Evolutionary conservation across 352 stramenopile species (phyloP).

Genomic region (Plasmopara muralis): DNA sequence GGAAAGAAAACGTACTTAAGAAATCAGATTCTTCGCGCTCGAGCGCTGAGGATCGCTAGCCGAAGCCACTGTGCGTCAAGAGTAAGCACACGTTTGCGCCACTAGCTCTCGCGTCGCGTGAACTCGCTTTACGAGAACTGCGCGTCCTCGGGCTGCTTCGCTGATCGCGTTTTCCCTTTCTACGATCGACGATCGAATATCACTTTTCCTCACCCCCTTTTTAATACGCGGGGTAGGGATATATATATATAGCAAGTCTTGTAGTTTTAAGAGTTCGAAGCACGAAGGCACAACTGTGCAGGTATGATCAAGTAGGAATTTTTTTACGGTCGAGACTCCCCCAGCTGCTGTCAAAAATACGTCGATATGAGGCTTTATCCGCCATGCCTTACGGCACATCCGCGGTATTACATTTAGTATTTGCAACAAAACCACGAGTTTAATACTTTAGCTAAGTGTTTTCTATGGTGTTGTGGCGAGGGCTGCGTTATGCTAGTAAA

Average conservation of each 20-base stretch:
- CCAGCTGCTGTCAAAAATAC: no score
- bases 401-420: no score
- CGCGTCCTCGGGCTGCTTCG: conserved; percentile 21
- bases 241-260: conserved; percentile 16
- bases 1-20: conserved; percentile 12
- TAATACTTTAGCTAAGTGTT: no score
- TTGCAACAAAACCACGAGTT: no score
- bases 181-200: conserved; percentile 30
- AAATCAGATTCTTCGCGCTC: conserved; percentile 4
- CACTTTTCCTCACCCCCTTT: conserved; percentile 15
- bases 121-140: conserved; percentile 17
- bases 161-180: conserved; percentile 24
- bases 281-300: neutral
- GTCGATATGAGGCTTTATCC: no score
- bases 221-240: conserved; percentile 11
- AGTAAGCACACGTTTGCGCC: conserved; percentile 3
- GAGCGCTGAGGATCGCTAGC: conserved; percentile 7
- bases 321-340: no score
- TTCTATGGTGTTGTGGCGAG: no score
- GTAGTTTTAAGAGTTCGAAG: neutral
- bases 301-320: no score
- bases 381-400: no score
- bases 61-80: conserved; percentile 4
- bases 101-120: conserved; percentile 12
- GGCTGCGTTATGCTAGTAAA: no score